Base-by-base conservation (phyloP, 2,329 filamentous ascomycete genomes). In the Purpureocillium takamizusanense region DNA sequence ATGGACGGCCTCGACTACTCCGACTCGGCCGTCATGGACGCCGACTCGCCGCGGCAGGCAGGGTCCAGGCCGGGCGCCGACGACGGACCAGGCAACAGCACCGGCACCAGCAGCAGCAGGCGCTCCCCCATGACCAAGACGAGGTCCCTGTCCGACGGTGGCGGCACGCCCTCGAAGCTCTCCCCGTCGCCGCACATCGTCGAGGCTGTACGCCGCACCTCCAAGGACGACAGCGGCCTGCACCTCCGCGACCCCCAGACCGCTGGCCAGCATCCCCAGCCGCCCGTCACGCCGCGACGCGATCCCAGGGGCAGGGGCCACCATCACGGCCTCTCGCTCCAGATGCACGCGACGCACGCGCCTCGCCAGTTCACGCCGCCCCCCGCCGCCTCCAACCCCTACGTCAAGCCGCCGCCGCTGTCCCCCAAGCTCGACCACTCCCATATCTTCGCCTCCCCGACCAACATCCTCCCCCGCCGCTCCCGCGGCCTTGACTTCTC, bases 401-500 rank as follows among this genome's bases (percentile, higher is more conserved):
- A 59, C 40, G 56, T 58, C 37, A 81, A 74, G 52, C 67, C 79
- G n/a, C 65, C 65, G 18, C 86, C 88, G 49, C 71, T 90, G 42
- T 94, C 87, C 2, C 88, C 89, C 13, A 88, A 94, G 58, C 75
- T 92, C 46, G 88, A 95, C 59, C 75, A 85, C 40, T 82, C 83
- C 15, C 84, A 88, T 48, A 86, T 81, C 35, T 95, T 94, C 65
- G 83, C 84, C 31, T 90, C 87, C 2, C 88, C 89, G 2, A 83
- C 85, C 18, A 94, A 89, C 38, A 84, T 94, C 34, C 73, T 97
- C 7, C 90, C 90, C 14, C 79, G 90, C 46, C 81, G 89, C 44
- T 95, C 89, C 23, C 78, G 90, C 40, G 90, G 90, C 32, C 70
- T 95, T 43, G 90, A 97, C 63, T 97, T 95, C 60, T 90, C 90